Conservation (phyloP, 768 basidiomycete species). For the Lentinula edodes region DNA sequence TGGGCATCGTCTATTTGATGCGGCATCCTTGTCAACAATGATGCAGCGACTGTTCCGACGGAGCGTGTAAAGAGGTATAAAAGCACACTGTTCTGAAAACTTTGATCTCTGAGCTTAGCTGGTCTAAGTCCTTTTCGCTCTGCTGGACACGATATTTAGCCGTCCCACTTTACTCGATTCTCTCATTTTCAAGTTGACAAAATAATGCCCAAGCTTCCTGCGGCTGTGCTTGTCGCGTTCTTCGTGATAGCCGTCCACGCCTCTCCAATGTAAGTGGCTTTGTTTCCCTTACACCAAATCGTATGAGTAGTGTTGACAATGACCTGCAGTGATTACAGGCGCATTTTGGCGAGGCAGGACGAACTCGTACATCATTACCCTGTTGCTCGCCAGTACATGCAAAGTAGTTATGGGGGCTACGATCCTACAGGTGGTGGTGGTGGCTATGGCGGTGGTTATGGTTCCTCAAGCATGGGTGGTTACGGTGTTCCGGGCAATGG, state of each 20-base stretch:
- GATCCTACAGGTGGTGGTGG: background rate
- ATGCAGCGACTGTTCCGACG: no score
- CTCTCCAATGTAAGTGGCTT: background rate
- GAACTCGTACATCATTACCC: background rate
- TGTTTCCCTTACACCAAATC: background rate
- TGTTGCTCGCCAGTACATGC: background rate
- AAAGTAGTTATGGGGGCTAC: background rate
- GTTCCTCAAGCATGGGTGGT: background rate
- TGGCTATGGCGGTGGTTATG: background rate
- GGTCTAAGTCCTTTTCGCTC: background rate
- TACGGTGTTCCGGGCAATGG: background rate
- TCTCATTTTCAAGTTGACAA: no score
- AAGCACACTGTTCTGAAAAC: background rate
- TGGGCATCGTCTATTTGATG: no score
- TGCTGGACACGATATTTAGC: background rate
- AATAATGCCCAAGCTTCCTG: background rate
- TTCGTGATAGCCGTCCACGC: background rate
- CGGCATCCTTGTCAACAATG: no score
- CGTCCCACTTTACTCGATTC: background rate
- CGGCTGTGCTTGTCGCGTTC: background rate
- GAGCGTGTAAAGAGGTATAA: background rate
- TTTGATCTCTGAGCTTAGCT: background rate
- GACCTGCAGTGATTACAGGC: background rate
- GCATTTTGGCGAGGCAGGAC: background rate
- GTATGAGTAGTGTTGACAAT: background rate